phyloP scores from a whole-genome alignment of 768 basidiomycete species.

The Krasilnikovozyma curviuscula region DNA sequence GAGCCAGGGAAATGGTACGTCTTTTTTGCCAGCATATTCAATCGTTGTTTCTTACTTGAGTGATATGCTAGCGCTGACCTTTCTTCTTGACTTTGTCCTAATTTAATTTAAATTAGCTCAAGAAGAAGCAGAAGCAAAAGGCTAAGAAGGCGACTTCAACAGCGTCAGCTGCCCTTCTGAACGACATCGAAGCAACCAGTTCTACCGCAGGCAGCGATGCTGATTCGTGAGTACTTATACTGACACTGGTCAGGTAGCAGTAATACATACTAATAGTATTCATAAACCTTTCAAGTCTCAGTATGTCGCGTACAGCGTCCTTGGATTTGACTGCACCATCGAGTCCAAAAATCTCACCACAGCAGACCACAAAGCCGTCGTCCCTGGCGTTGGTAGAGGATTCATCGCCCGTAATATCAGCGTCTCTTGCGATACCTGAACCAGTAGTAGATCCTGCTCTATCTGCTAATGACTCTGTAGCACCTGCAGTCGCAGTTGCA shows the following conservation, averaged over 20 bases:
- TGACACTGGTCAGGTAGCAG: conserved; percentile 19
- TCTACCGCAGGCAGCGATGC: conserved; percentile 36
- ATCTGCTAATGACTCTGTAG: neutral
- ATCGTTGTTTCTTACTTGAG: neutral
- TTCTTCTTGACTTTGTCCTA: neutral
- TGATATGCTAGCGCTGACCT: neutral
- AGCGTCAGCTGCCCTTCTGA: conserved; percentile 31
- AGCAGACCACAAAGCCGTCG: too few species aligned
- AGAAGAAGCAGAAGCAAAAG: conserved; percentile 62
- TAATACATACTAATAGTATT: neutral
- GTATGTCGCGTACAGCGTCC: conserved; percentile 2
- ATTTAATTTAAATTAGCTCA: conserved; percentile 36
- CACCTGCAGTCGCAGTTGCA: too few species aligned
- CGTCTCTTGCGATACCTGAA: neutral
- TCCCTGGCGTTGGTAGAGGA: too few species aligned
- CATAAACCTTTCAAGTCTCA: conserved; percentile 25
- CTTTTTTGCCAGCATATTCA: too few species aligned
- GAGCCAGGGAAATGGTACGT: conserved; percentile 62
- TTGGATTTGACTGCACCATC: conserved; percentile 1
- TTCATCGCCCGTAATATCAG: too few species aligned
- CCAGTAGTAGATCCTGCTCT: neutral
- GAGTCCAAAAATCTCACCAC: too few species aligned
- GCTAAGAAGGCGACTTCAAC: conserved; percentile 31
- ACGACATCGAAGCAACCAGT: conserved; percentile 34
- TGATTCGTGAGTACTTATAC: conserved; percentile 15